A percentile compares a stretch with the other conserved stretches of the same genome.
phyloP scores from a whole-genome alignment of 2,329 filamentous ascomycete genomes.

The Hymenoscyphus fraxineus region DNA sequence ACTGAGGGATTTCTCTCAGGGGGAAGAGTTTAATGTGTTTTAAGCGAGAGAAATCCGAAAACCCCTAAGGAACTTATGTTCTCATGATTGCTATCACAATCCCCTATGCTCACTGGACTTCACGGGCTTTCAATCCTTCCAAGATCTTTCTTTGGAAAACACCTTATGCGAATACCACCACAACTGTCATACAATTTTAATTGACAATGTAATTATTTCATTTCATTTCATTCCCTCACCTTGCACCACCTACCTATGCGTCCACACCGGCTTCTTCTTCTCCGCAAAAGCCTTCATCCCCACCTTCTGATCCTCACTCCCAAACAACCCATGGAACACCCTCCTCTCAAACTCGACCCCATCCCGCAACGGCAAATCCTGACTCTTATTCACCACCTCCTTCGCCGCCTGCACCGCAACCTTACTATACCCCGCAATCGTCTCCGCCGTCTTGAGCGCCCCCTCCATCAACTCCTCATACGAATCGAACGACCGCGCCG shows the following conservation, averaged over 20 bases:
- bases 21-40: too few species aligned
- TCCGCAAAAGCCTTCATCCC: slow-evolving; percentile 93
- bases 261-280: slow-evolving; percentile 93
- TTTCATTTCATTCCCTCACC: neutral
- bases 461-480: slow-evolving; percentile 80
- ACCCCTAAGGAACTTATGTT: too few species aligned
- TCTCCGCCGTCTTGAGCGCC: slow-evolving; percentile 78
- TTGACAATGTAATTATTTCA: neutral
- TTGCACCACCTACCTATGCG: slow-evolving; percentile 55
- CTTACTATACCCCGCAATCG: slow-evolving; percentile 79
- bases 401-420: slow-evolving; percentile 89
- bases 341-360: slow-evolving; percentile 93
- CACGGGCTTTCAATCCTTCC: too few species aligned
- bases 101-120: too few species aligned
- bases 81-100: too few species aligned
- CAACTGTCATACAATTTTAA: too few species aligned
- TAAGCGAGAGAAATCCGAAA: too few species aligned
- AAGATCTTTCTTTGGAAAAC: too few species aligned
- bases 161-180: too few species aligned
- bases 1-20: too few species aligned
- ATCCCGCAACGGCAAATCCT: slow-evolving; percentile 81
- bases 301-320: slow-evolving; percentile 94
- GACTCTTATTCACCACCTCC: slow-evolving; percentile 99
- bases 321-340: slow-evolving; percentile 90
- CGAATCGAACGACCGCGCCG: slow-evolving; percentile 73